phyloP scores from a whole-genome alignment of 305 asterid genomes.

The Striga hermonthica region DNA sequence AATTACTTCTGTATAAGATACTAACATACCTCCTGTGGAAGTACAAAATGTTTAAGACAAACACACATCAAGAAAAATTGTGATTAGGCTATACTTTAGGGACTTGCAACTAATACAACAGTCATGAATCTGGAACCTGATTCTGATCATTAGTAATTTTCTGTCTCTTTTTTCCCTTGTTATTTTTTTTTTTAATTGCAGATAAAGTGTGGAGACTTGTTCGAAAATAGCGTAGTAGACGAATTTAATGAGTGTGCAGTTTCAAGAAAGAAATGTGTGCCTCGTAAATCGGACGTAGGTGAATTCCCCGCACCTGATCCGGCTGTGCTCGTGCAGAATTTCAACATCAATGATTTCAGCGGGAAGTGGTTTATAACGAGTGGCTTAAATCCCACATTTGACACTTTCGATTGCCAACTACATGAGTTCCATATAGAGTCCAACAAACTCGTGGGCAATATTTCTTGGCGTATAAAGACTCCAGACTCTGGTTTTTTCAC shows the following conservation, averaged over 20 bases:
- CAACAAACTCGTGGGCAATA: constrained; percentile 58
- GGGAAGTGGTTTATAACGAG: constrained; percentile 93
- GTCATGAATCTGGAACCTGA: too few species aligned
- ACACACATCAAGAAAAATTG: too few species aligned
- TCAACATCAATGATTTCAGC: constrained; percentile 65
- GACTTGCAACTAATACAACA: too few species aligned
- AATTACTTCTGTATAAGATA: too few species aligned
- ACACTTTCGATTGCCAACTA: constrained; percentile 82
- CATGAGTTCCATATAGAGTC: constrained; percentile 88
- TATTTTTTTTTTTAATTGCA: constrained; percentile 33
- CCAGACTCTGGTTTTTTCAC: constrained; percentile 89
- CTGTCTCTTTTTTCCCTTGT: background rate
- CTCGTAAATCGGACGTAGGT: constrained; percentile 91
- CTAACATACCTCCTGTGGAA: too few species aligned
- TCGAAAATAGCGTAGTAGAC: constrained; percentile 81
- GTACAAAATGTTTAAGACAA: too few species aligned
- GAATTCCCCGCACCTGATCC: constrained; percentile 91
- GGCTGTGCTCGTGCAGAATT: constrained; percentile 57
- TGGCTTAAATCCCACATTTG: constrained; percentile 89
- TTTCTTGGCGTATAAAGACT: constrained; percentile 77
- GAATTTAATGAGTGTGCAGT: constrained; percentile 96
- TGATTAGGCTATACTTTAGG: too few species aligned
- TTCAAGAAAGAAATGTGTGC: constrained; percentile 92
- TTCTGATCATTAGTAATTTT: constrained; percentile 11
- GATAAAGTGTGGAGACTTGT: constrained; percentile 95